Conservation (phyloP, 2,329 filamentous ascomycete species). For the Claviceps fusiformis region DNA sequence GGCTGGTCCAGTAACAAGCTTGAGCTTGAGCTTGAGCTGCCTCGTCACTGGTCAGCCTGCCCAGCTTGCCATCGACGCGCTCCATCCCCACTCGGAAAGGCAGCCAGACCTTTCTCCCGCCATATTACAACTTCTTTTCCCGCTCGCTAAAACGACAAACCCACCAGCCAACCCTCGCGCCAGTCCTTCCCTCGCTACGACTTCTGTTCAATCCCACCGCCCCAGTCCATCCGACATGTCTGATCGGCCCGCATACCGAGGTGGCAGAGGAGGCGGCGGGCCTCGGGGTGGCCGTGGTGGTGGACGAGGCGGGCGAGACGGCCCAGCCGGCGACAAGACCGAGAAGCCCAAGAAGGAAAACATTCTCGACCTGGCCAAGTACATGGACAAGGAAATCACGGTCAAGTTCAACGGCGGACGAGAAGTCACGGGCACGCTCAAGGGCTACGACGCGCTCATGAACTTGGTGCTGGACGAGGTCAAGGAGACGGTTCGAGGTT, state of each 20-base stretch:
- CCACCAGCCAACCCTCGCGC: not conserved
- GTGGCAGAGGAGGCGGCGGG: slow-evolving; percentile 30
- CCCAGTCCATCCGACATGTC: slow-evolving; percentile 25
- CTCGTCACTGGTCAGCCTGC: not conserved
- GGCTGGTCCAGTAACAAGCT: too few relatives aligned
- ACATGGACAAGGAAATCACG: slow-evolving; percentile 89
- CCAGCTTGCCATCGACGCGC: not conserved
- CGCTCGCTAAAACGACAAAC: not conserved
- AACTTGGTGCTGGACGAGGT: slow-evolving; percentile 94
- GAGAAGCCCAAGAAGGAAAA: slow-evolving; percentile 96
- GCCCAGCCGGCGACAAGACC: slow-evolving; percentile 33
- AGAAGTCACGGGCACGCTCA: slow-evolving; percentile 79
- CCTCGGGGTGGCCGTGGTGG: slow-evolving; percentile 14
- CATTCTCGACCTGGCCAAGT: slow-evolving; percentile 87
- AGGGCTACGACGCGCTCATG: slow-evolving; percentile 96
- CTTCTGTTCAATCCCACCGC: not conserved
- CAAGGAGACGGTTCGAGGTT: slow-evolving; percentile 78
- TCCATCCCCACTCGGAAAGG: too few relatives aligned
- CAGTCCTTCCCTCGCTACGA: not conserved
- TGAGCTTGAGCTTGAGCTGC: too few relatives aligned
- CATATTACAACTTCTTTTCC: not conserved
- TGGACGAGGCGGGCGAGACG: slow-evolving; percentile 31
- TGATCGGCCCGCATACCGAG: slow-evolving; percentile 34
- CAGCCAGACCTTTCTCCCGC: too few relatives aligned
- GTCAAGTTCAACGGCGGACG: slow-evolving; percentile 95